Evolutionary conservation across 2,329 filamentous ascomycete genomes (phyloP).

Genomic region (Ceratocystis albifundus): DNA sequence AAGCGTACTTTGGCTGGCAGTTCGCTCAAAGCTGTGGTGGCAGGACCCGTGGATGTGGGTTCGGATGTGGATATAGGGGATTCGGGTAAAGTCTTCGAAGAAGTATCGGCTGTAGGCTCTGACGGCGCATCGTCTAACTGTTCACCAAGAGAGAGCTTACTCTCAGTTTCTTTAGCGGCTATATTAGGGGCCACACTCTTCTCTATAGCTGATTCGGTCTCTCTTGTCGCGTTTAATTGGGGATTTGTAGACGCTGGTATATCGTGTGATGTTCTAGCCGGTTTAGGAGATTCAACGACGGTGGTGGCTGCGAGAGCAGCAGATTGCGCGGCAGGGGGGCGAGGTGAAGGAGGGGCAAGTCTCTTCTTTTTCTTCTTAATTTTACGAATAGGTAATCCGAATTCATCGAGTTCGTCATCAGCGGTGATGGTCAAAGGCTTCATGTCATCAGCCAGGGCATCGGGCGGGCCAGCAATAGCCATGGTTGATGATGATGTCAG

Average conservation of each 20-base stretch:
- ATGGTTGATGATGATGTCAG: not conserved
- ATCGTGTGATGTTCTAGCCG: not conserved
- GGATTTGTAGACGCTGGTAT: not conserved
- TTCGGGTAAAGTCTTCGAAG: not conserved
- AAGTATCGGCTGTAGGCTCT: not conserved
- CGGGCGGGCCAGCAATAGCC: not conserved
- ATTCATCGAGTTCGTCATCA: conserved; percentile 51
- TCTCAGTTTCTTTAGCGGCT: not conserved
- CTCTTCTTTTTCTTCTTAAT: conserved; percentile 25
- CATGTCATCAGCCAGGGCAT: conserved; percentile 19
- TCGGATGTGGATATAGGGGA: not conserved
- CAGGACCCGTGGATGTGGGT: not conserved
- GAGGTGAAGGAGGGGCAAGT: conserved; percentile 23
- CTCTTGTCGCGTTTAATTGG: not conserved
- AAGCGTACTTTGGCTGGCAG: not conserved
- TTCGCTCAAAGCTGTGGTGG: not conserved
- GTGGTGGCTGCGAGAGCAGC: not conserved
- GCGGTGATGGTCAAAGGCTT: conserved; percentile 22
- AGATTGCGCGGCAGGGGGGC: not conserved
- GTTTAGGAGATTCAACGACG: not conserved
- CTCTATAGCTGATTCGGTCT: not conserved
- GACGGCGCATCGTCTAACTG: not conserved
- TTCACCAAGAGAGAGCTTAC: not conserved
- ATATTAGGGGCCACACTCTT: not conserved
- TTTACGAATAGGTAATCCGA: conserved; percentile 49